Base-by-base conservation (phyloP, 2,329 filamentous ascomycete genomes). In the Meredithiella fracta region DNA sequence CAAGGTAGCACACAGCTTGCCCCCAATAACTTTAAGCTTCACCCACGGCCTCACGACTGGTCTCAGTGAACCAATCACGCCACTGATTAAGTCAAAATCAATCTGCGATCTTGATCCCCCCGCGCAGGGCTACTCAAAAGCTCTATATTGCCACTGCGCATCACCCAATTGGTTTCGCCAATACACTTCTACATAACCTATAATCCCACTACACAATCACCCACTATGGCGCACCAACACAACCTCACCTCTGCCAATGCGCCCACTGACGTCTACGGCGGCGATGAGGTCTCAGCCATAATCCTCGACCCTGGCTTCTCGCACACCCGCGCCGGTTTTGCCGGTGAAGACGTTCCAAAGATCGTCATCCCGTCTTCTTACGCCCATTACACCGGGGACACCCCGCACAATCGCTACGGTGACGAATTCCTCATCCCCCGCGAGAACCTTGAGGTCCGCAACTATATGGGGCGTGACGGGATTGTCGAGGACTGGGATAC, bases 401-500 rank as follows among this genome's bases (percentile, higher is more conserved):
- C 74, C 47, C 64, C 70, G 23, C 72, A 70, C 63, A 73, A 81
- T 57, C 73, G 92, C 58, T 97, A 90, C 64, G 92, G 92, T 70
- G 94, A 98, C 67, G 91, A 96, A 68, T 82, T 84, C 61, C 83
- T 96, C 65, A 80, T 86, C 49, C 86, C 90, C 14, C 79, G 83
- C 60, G 74, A 78, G 55, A 78, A 83, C 59, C 77, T 94, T 62
- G 86, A 95, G 62, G 83, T 97, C 61, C 82, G 84, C 69, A 97
- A 96, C 70, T 92, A 94, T 62, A 94, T 95, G 79, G 83, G 82
- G 64, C 78, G 79, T 63, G 90, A 96, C 64, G 88, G 87, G 64
- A 79, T 90, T 53, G 92, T 98, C 51, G 87, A 96, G 68, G 90
- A 98, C 68, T 98, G 92, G 92, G 92, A 98, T 61, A 82, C 83